These are phyloP conservation scores for Fusarium sp. DNA, from an alignment of 2,329 filamentous ascomycete species.

Conservation along the genomic window DNA sequence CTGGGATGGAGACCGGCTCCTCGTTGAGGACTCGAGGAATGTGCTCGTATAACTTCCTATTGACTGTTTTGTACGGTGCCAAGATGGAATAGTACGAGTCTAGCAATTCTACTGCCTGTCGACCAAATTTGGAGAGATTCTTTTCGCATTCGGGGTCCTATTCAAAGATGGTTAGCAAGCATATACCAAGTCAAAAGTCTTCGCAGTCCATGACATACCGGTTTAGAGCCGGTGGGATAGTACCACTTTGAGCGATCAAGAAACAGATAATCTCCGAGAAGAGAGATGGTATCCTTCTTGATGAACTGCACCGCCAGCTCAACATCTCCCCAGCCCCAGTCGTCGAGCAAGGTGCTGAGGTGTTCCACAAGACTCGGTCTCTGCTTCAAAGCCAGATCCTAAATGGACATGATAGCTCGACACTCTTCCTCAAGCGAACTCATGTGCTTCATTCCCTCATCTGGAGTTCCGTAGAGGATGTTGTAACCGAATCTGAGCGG, in stretches of 20 bases:
- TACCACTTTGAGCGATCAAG: constrained; percentile 21
- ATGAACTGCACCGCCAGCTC: background rate
- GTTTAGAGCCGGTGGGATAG: constrained; percentile 2
- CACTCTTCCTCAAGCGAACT: constrained; percentile 1
- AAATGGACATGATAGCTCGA: constrained; percentile 19
- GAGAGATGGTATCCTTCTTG: background rate
- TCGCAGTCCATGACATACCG: background rate
- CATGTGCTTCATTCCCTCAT: constrained; percentile 3
- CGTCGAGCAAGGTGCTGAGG: constrained; percentile 21
- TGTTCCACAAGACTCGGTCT: background rate
- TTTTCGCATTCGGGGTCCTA: constrained; percentile 1
- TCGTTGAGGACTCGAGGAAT: background rate
- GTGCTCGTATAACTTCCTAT: constrained; percentile 2
- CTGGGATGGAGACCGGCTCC: background rate
- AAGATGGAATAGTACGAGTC: constrained; percentile 22
- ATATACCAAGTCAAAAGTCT: background rate
- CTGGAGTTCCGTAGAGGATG: background rate
- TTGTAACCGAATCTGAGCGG: constrained; percentile 28
- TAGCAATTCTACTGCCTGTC: constrained; percentile 1
- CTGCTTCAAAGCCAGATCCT: constrained; percentile 6
- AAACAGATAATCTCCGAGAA: constrained; percentile 9
- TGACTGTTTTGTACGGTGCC: background rate
- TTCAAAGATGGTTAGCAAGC: background rate
- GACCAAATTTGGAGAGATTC: constrained; percentile 9
- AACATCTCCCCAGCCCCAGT: constrained; percentile 14